Conservation (phyloP, 2,329 filamentous ascomycete species). For the Sporothrix euskadiensis region DNA sequence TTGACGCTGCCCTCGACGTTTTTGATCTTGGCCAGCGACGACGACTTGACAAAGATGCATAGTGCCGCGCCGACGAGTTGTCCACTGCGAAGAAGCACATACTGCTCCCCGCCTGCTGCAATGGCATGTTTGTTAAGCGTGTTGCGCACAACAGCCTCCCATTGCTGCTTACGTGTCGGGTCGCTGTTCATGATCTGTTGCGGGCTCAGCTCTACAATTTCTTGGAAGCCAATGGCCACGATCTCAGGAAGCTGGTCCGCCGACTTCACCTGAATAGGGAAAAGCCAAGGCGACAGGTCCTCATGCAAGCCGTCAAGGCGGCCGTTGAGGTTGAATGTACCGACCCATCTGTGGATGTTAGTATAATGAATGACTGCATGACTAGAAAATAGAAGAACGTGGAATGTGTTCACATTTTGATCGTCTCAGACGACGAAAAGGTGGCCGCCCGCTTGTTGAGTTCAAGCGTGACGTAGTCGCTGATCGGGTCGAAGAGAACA, state of each 20-base stretch:
- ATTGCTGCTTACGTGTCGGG: conserved; percentile 76
- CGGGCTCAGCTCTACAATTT: conserved; percentile 96
- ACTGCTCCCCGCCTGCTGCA: conserved; percentile 67
- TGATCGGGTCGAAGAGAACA: conserved; percentile 88
- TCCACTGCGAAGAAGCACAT: conserved; percentile 85
- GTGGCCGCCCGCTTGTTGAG: conserved; percentile 67
- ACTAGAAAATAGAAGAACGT: no score
- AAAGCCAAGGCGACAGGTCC: conserved; percentile 85
- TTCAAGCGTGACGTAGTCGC: conserved; percentile 81
- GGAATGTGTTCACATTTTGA: conserved; percentile 63
- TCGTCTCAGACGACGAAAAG: conserved; percentile 71
- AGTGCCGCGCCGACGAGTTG: conserved; percentile 93
- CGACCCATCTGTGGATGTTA: conserved; percentile 54
- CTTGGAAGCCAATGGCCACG: conserved; percentile 89
- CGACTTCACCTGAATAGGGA: conserved; percentile 53
- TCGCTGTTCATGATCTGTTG: conserved; percentile 99
- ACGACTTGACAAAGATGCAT: conserved; percentile 84
- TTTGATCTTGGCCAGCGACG: conserved; percentile 77
- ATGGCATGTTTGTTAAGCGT: conserved; percentile 74
- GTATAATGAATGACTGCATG: no score
- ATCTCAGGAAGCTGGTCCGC: conserved; percentile 74
- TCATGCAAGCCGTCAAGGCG: conserved; percentile 73
- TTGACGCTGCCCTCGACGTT: conserved; percentile 96
- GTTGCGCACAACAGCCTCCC: conserved; percentile 78
- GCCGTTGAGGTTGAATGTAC: conserved; percentile 95